Evolutionary conservation across 2,329 filamentous ascomycete genomes (phyloP), one percentile per base, ranked within the genome.

Genomic region (Xylogone sp.): DNA sequence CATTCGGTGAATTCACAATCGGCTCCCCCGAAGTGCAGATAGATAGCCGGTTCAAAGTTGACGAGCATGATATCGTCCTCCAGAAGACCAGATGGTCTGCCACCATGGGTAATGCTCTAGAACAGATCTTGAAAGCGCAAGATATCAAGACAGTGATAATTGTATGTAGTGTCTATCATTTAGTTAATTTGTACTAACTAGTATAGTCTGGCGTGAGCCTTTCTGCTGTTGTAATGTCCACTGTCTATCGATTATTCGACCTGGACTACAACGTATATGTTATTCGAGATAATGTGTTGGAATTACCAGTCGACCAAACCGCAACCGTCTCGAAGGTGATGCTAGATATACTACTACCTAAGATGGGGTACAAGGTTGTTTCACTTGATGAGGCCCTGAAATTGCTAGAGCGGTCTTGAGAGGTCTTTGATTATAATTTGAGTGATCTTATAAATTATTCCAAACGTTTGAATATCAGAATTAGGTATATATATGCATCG

Each of bases 51-150:
- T 72, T 75, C 34, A 49, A 51, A 0, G 51, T 69, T 0, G 61
- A 68, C 31, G 60, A 63, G 7, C 59, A 59, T 7, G 69, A 72
- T 52, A 56, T 72, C 34, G 55, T 74, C 0, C 53, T 75, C 50
- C 62, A 67, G 53, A 76, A 75, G 62, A 71, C 66, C 16, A 61
- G 72, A 46, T 75, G 69, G 62, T 73, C 69, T 50, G 73, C 71
- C 13, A 69, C 68, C 0, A 59, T 62, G 1, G 73, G 71, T 0
- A 75, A 73, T 52, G 53, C 43, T 2, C 54, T 75, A 4, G 71
- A 73, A 56, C 62, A 71, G 46, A 71, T 75, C 42, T 53, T 75
- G 51, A 61, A 62, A 21, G 64, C 68, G 12, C 65, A 69, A 52
- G 50, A 61, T 24, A 73, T 75, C 42, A 64, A 73, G 45, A 74